A percentile compares a stretch with the other conserved stretches of the same genome.
These are phyloP conservation scores for Pseudogymnoascus sp. DNA, from an alignment of 2,329 filamentous ascomycete species.

Conservation along the genomic window DNA sequence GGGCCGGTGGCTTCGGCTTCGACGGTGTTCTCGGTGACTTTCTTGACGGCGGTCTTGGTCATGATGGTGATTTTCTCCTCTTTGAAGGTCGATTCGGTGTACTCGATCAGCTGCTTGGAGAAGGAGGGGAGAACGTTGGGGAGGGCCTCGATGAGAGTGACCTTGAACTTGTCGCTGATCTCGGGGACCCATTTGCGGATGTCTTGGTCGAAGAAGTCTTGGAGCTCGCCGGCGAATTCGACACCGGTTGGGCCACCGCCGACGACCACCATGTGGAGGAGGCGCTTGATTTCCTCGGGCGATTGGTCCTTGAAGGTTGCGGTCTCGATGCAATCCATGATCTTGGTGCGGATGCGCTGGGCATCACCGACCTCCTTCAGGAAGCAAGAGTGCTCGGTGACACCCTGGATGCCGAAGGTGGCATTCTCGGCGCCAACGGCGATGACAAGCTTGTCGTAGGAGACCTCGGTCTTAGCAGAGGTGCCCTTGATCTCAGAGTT, in stretches of 20 bases:
- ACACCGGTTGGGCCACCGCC: conserved; percentile 94
- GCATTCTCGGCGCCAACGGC: conserved; percentile 97
- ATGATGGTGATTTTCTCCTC: conserved; percentile 97
- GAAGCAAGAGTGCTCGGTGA: conserved; percentile 93
- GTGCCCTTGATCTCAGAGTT: conserved; percentile 88
- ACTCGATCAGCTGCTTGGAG: conserved; percentile 98
- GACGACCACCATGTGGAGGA: conserved; percentile 96
- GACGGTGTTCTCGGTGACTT: conserved; percentile 84
- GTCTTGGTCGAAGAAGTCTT: conserved; percentile 98
- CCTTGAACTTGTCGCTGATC: conserved; percentile 89
- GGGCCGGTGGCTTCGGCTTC: conserved; percentile 79
- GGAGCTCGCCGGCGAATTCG: conserved; percentile 95
- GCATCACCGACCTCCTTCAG: conserved; percentile 97
- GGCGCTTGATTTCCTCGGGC: conserved; percentile 78
- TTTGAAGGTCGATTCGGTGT: conserved; percentile 98
- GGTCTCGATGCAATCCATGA: conserved; percentile 99
- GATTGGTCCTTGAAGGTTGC: conserved; percentile 96
- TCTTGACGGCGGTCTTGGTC: conserved; percentile 99
- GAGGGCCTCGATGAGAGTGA: conserved; percentile 93
- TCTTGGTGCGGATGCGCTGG: conserved; percentile 92
- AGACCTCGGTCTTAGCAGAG: conserved; percentile 75
- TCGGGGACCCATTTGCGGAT: conserved; percentile 97
- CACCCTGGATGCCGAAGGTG: conserved; percentile 94
- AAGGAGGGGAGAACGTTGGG: conserved; percentile 97
- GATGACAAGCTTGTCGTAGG: conserved; percentile 96